Evolutionary conservation across 306 rosid species (phyloP), one percentile per base, ranked within the genome.

Genomic region (Citrullus amarus): DNA sequence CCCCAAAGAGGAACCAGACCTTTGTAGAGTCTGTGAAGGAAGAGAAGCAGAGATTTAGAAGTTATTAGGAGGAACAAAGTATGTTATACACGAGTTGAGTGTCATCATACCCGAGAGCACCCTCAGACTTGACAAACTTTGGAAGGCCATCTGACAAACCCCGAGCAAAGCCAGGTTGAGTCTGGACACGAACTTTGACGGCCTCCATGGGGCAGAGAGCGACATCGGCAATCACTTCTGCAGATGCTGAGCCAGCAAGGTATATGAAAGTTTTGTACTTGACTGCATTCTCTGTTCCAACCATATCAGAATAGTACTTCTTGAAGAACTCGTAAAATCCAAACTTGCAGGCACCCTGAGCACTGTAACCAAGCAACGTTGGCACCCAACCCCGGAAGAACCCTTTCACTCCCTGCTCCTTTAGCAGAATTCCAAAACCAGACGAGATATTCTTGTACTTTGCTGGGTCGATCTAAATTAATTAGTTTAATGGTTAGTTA

Each of bases 1-100:
- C 96, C 96, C 98, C 98, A 93, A 1, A 93, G 98, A 76, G 98
- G 98, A 83, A 82, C 95, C 67, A 93, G 60, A 65, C 98, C 96
- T 80, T 83, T 91, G 86, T 88, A 93, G 87, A 93, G 79, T 83
- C 98, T 93, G 83, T 75, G 82, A 59, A 79, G 54, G 39, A 59
- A 78, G 75, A 75, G 32, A 41, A 18, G 7, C 53, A 39, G 74
- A 39, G 53, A 67, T 18, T 67, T 67, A 1, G 17, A 65, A 36
- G 44, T 34, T 32, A 48, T 53, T 53, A 53, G 57, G 57, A 34
- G 44, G 70, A 34, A 18, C 8, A 65, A 25, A 60, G 22, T 16
- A 15, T 16, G 32, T 10, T 57, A 57, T 57, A 3, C 4, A 50
- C 13, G 12, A 50, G 20, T 61, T 1, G 36, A 32, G 74, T 67